A percentile compares a stretch with the other conserved stretches of the same genome.
Conservation (phyloP, 345 rosid species). For the Eucalyptus marginata region DNA sequence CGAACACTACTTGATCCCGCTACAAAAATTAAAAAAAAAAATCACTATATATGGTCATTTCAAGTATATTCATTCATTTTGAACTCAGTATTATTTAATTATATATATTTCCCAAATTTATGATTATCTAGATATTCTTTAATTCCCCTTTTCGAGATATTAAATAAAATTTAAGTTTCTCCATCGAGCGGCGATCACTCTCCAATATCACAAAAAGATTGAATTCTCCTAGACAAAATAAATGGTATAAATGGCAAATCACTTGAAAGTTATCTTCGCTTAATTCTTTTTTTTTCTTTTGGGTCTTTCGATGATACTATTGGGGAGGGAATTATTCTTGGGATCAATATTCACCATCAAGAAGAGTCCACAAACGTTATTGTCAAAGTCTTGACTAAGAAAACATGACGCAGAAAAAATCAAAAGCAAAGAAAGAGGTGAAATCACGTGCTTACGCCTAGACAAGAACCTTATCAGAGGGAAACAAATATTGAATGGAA, state of each 20-base stretch:
- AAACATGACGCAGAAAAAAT: not conserved
- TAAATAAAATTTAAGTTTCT: not conserved
- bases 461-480: not conserved
- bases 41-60: not conserved
- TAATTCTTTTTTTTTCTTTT: not conserved
- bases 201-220: not conserved
- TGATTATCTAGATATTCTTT: not conserved
- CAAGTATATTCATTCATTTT: not conserved
- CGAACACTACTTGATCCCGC: not conserved
- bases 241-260: not conserved
- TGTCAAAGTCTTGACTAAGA: not conserved
- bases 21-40: not conserved
- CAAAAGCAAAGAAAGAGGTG: not conserved
- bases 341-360: not conserved
- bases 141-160: not conserved
- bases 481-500: not conserved
- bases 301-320: not conserved
- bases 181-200: rapidly evolving
- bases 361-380: not conserved
- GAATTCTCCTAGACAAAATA: not conserved
- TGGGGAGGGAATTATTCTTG: not conserved
- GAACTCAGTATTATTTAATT: not conserved
- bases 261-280: not conserved
- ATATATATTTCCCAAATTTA: not conserved
- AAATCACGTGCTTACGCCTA: not conserved